Conservation (phyloP, 2,329 filamentous ascomycete species). For the Nemania serpens region DNA sequence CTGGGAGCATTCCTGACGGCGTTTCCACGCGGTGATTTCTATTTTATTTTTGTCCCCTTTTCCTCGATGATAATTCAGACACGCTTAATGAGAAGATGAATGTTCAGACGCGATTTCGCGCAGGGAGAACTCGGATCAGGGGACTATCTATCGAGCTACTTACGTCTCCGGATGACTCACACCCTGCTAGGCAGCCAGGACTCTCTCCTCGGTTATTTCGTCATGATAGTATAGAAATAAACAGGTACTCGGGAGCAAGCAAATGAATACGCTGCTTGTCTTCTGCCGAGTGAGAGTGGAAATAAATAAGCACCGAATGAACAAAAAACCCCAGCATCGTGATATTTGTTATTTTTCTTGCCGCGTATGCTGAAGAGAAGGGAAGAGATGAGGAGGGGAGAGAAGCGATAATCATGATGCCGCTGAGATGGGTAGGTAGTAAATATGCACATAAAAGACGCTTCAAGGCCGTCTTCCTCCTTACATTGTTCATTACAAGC, state of each 20-base stretch:
- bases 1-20: background rate
- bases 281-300: background rate
- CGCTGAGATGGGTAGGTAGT: too few species aligned
- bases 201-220: background rate
- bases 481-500: background rate
- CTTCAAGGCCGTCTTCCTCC: too few species aligned
- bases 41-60: background rate
- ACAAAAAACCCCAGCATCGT: too few species aligned
- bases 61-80: background rate
- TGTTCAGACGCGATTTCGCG: background rate
- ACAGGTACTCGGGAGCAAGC: background rate
- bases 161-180: background rate
- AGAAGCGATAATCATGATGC: too few species aligned
- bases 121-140: background rate
- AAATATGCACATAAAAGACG: background rate
- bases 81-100: background rate
- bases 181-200: background rate
- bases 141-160: background rate
- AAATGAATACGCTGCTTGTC: background rate
- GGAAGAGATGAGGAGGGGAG: too few species aligned
- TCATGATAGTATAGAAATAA: background rate
- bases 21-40: background rate
- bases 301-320: background rate
- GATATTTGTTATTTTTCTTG: background rate
- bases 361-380: background rate